Evolutionary conservation across 192 early-diverging fungal species (phyloP).

Genomic region (Podila epicladia): DNA sequence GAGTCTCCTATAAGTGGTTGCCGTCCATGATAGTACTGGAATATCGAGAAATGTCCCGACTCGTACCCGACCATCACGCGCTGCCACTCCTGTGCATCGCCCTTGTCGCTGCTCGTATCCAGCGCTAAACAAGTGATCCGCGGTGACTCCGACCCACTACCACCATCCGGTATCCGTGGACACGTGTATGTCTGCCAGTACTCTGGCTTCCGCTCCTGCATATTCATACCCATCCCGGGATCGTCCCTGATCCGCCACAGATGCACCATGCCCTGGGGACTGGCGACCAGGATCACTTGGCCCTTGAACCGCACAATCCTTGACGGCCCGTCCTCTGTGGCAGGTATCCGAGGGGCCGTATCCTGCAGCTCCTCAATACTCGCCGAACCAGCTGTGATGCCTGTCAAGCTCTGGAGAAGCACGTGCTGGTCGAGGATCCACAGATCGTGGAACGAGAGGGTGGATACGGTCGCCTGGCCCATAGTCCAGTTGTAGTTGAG

Average conservation of each 20-base stretch:
- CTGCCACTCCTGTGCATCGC: constrained; percentile 11
- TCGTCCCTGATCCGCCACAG: constrained; percentile 23
- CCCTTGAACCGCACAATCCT: constrained; percentile 29
- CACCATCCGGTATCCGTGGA: neutral
- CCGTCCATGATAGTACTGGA: constrained; percentile 12
- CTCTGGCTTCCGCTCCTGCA: constrained; percentile 1
- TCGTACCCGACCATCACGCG: constrained; percentile 36
- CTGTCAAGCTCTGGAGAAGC: neutral
- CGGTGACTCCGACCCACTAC: neutral
- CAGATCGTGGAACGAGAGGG: constrained; percentile 15
- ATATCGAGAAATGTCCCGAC: constrained; percentile 41
- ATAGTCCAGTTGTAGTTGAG: constrained; percentile 46
- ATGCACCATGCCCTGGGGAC: constrained; percentile 24
- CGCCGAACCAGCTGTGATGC: neutral
- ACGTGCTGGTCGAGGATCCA: constrained; percentile 9
- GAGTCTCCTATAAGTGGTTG: neutral
- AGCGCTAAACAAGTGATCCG: constrained; percentile 16
- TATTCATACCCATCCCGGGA: neutral
- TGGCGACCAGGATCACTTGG: constrained; percentile 18
- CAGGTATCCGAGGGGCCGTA: neutral
- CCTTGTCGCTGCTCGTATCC: constrained; percentile 5
- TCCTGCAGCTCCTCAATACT: neutral
- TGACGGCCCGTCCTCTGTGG: neutral
- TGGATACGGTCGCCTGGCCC: constrained; percentile 29
- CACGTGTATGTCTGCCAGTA: constrained; percentile 33